Base-by-base conservation (phyloP, 768 basidiomycete genomes). In the Gloeophyllum trabeum region DNA sequence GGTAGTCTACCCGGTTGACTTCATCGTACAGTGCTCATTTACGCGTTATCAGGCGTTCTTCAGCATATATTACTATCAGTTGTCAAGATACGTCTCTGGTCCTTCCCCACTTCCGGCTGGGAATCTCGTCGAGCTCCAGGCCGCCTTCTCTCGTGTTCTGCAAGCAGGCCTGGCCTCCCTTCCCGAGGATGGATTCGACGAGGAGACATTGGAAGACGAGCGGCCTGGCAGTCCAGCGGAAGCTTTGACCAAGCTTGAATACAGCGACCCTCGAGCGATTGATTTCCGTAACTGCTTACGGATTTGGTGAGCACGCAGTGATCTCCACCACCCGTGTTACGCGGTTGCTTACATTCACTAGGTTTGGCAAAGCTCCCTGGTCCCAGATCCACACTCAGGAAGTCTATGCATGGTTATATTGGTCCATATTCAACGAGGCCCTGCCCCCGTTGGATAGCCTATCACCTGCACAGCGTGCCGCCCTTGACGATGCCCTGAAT, bases 351-450 rank as follows among this genome's bases (percentile, higher is more conserved):
- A n/a, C n/a, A n/a, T n/a, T n/a, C n/a, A n/a, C n/a, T n/a, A 35
- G 4, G 25, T 16, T 93, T 56, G 63, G 71, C 43, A 77, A 75
- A 49, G 75, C 69, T 13, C 75, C 79, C 0, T 94, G 85, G 83
- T 79, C 79, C 0, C 64, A 71, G 10, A 71, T 94, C 44, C 75
- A 67, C 35, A 67, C 64, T 14, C 62, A 71, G 28, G 75, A 89
- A 55, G 62, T 88, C 43, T 68, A 68, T 32, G 65, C 73, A 46
- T 93, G 88, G 84, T 63, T 94, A 22, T 79, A 86, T 43, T 93
- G 90, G 90, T 71, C 76, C 19, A 79, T 85, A 52, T 91, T 79
- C 59, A 82, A 82, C 53, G 65, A 71, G 4, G 66, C 76, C 30
- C 64, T 85, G 24, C 79, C 80, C 13, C 53, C 72, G 4, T 54